Conservation (phyloP, 352 stramenopile species). For the Thalassiosira hispida region DNA sequence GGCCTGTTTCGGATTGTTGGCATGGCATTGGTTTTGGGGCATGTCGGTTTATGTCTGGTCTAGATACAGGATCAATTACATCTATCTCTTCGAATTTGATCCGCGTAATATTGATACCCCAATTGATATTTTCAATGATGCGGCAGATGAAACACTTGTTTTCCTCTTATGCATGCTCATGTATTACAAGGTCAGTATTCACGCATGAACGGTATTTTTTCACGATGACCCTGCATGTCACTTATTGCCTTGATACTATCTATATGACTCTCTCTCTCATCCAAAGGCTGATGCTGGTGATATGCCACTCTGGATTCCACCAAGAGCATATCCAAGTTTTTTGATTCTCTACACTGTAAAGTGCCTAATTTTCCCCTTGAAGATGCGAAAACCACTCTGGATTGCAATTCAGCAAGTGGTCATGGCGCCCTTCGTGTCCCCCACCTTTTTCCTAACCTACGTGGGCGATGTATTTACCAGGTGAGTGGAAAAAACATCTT, state of each 20-base stretch:
- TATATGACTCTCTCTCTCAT: neutral
- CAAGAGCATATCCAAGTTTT: constrained; percentile 91
- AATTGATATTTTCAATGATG: constrained; percentile 93
- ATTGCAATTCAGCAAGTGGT: constrained; percentile 90
- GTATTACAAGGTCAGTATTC: constrained; percentile 93
- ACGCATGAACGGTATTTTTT: constrained; percentile 1
- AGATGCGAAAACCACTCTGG: constrained; percentile 88
- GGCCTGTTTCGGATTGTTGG: constrained; percentile 92
- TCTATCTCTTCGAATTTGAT: constrained; percentile 95
- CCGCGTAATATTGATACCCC: constrained; percentile 85
- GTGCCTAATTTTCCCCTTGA: constrained; percentile 92
- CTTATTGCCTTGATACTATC: constrained; percentile 1
- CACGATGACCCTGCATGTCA: neutral
- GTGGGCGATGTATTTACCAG: constrained; percentile 85
- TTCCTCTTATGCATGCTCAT: constrained; percentile 94
- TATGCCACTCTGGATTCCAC: constrained; percentile 74
- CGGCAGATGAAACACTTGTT: constrained; percentile 95
- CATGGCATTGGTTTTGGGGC: constrained; percentile 95
- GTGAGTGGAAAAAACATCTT: constrained; percentile 19
- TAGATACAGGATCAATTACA: constrained; percentile 89
- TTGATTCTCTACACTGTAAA: constrained; percentile 93
- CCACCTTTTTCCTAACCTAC: constrained; percentile 95
- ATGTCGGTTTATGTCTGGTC: constrained; percentile 92
- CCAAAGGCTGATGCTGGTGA: constrained; percentile 61
- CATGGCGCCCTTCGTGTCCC: constrained; percentile 89